These are phyloP conservation scores for Orbilia brochopaga DNA, from an alignment of 2,329 filamentous ascomycete species.

Conservation along the genomic window DNA sequence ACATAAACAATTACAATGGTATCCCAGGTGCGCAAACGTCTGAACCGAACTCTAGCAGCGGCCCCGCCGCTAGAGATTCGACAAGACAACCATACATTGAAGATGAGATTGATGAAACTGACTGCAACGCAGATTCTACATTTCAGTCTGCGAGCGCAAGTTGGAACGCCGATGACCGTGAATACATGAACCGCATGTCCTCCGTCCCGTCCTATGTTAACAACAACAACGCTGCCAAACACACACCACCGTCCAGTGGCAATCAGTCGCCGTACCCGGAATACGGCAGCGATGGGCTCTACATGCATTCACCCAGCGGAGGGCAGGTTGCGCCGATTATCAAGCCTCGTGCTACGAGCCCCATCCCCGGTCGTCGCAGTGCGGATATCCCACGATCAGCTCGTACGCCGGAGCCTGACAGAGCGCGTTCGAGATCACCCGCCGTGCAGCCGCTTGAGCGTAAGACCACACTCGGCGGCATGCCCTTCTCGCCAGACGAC, in stretches of 20 bases:
- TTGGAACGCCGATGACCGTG: slow-evolving; percentile 41
- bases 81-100: slow-evolving; percentile 50
- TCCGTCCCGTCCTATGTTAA: slow-evolving; percentile 29
- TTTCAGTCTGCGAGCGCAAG: slow-evolving; percentile 48
- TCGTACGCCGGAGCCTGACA: slow-evolving; percentile 30
- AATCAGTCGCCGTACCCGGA: slow-evolving; percentile 33
- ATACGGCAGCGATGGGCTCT: slow-evolving; percentile 9
- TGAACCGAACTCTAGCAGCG: slow-evolving; percentile 23
- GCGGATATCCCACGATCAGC: slow-evolving; percentile 30
- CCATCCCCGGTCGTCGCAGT: slow-evolving; percentile 39
- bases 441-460: slow-evolving; percentile 20
- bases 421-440: slow-evolving; percentile 1
- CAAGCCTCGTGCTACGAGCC: slow-evolving; percentile 42
- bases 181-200: slow-evolving; percentile 32
- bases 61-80: slow-evolving; percentile 37
- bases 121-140: slow-evolving; percentile 47
- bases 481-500: slow-evolving; percentile 54
- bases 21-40: slow-evolving; percentile 51
- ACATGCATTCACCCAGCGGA: slow-evolving; percentile 2
- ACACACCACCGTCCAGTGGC: slow-evolving; percentile 16
- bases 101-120: slow-evolving; percentile 51
- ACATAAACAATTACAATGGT: slow-evolving; percentile 41
- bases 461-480: slow-evolving; percentile 51
- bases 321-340: slow-evolving; percentile 18
- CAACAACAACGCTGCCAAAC: slow-evolving; percentile 28